A percentile compares a stretch with the other conserved stretches of the same genome.
Evolutionary conservation across 768 basidiomycete genomes (phyloP).

Genomic region (Panaeolus papilionaceus): DNA sequence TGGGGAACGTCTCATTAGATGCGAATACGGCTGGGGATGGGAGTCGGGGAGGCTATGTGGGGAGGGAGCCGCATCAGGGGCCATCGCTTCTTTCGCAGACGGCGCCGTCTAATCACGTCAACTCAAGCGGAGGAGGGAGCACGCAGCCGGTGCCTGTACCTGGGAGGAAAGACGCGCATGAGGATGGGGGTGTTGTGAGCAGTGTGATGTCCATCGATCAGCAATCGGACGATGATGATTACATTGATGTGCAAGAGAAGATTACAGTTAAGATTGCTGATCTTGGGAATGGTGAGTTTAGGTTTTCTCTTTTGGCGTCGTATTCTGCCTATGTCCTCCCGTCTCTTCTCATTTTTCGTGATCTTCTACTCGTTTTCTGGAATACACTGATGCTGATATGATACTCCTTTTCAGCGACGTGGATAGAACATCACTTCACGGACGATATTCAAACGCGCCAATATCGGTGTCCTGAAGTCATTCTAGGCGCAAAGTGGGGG

Average conservation of each 20-base stretch:
- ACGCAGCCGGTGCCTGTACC: slow-evolving; percentile 36
- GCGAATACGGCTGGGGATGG: slow-evolving; percentile 33
- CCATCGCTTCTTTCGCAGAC: slow-evolving; percentile 81
- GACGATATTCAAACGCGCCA: slow-evolving; percentile 99
- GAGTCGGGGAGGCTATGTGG: slow-evolving; percentile 22
- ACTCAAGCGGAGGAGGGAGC: slow-evolving; percentile 13
- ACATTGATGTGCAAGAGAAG: slow-evolving; percentile 38
- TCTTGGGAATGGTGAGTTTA: slow-evolving; percentile 84
- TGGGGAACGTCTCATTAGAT: slow-evolving; percentile 34
- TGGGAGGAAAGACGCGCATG: slow-evolving; percentile 18
- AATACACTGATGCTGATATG: not conserved
- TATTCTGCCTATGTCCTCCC: not conserved
- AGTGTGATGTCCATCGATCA: slow-evolving; percentile 41
- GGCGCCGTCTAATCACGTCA: slow-evolving; percentile 43
- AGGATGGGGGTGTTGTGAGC: not conserved
- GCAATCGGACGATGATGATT: slow-evolving; percentile 40
- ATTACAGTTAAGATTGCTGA: slow-evolving; percentile 99
- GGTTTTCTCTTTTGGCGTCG: slow-evolving; percentile 7
- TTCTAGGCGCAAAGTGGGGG: slow-evolving; percentile 95
- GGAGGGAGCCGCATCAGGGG: slow-evolving; percentile 38
- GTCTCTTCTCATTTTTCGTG: too few species aligned
- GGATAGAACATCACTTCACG: slow-evolving; percentile 96
- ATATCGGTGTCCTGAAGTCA: slow-evolving; percentile 97
- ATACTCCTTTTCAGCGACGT: slow-evolving; percentile 59
- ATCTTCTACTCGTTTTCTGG: too few species aligned